Evolutionary conservation across 768 basidiomycete genomes (phyloP), one percentile per base, ranked within the genome.

Genomic region (Gloeophyllum trabeum): DNA sequence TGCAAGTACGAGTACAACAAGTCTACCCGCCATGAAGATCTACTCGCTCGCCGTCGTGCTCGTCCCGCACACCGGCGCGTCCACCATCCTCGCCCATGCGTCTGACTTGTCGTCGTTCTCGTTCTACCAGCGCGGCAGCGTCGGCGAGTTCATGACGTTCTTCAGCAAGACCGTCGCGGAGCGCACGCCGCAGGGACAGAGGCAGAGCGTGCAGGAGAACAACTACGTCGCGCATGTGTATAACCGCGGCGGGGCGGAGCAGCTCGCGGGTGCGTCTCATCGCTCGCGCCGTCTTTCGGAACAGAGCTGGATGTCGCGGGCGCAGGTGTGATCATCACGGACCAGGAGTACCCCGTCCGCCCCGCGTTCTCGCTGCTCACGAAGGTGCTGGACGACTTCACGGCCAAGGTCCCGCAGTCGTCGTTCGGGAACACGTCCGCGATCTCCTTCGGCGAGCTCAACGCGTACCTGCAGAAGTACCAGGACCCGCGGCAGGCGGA

Each of bases 401-500:
- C 76, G 6, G 64, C 81, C 41, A 79, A 89, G 62, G 73, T 93
- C 1, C 84, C 86, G 4, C 74, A 81, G 52, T 67, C 79, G 0
- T 65, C 80, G 5, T 90, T 73, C 62, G 61, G 64, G 47, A 79
- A 75, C 43, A 79, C 83, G 7, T 57, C 74, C 0, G 57, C 79
- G 4, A 86, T 83, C 57, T 79, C 73, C 39, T 97, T 83, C 72
- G 80, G 79, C 36, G 81, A 77, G 53, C 75, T 84, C 55, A 68
- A 75, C 35, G 71, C 67, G 4, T 97, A 91, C 58, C 62, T 97
- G 34, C 67, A 76, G 58, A 94, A 91, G 63, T 98, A 96, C 59
- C 94, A 99, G 64, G 94, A 99, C 62, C 94, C 94, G 6, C 75
- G 79, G 49, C 91, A 97, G 64, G 94, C 94, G 4, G 94, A 99